A percentile compares a stretch with the other conserved stretches of the same genome.
phyloP scores from a whole-genome alignment of 129 eudicot genomes.

The Smallanthus sonchifolius region DNA sequence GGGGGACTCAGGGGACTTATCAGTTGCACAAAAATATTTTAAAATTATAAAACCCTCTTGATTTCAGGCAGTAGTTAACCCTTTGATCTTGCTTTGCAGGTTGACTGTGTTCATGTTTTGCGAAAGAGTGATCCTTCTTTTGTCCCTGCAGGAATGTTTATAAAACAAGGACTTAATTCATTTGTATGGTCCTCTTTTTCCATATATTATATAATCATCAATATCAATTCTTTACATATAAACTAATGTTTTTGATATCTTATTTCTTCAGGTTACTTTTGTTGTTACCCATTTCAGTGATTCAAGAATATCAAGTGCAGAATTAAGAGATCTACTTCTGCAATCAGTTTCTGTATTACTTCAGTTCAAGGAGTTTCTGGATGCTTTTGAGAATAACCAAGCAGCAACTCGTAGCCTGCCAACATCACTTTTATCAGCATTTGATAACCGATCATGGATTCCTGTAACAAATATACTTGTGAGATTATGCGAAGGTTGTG shows the following conservation, averaged over 20 bases:
- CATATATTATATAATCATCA: background rate
- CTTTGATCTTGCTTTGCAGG: constrained; percentile 44
- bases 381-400: constrained; percentile 79
- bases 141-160: constrained; percentile 79
- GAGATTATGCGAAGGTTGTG: constrained; percentile 83
- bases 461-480: constrained; percentile 87
- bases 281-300: constrained; percentile 87
- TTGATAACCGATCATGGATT: constrained; percentile 96
- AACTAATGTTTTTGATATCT: constrained; percentile 17
- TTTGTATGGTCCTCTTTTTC: constrained; percentile 56
- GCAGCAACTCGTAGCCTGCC: constrained; percentile 78
- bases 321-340: constrained; percentile 83
- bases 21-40: background rate
- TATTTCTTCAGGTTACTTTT: constrained; percentile 67
- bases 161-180: constrained; percentile 85
- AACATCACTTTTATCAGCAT: constrained; percentile 77
- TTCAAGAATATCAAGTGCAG: constrained; percentile 92
- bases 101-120: constrained; percentile 93
- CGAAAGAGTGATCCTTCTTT: constrained; percentile 96
- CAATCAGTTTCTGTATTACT: constrained; percentile 91
- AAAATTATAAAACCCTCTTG: background rate
- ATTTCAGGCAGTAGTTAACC: constrained; percentile 1
- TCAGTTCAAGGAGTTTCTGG: constrained; percentile 78
- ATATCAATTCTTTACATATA: background rate
- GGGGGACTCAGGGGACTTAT: no score